Conservation (phyloP, 2,329 filamentous ascomycete genomes). For the Paecilomyces variotii region DNA sequence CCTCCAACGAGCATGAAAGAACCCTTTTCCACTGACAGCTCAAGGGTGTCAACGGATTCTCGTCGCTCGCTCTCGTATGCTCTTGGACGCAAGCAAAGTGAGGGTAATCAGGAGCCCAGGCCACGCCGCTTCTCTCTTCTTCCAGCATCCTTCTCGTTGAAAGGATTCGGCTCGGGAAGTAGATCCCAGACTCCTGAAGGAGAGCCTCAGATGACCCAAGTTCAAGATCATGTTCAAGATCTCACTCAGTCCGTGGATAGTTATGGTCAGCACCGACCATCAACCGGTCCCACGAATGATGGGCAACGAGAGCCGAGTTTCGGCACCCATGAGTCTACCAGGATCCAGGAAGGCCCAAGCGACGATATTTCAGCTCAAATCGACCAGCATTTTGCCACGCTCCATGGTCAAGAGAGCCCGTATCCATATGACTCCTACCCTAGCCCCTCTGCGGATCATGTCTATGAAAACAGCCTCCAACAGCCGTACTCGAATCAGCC, state of each 20-base stretch:
- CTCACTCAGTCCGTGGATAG: slow-evolving; percentile 14
- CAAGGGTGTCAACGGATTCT: slow-evolving; percentile 63
- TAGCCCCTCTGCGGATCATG: slow-evolving; percentile 21
- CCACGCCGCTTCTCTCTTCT: slow-evolving; percentile 64
- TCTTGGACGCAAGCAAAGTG: slow-evolving; percentile 62
- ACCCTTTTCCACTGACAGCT: slow-evolving; percentile 52
- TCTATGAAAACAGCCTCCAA: slow-evolving; percentile 23
- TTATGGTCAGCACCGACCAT: slow-evolving; percentile 23
- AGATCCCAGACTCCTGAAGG: slow-evolving; percentile 40
- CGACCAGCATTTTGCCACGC: slow-evolving; percentile 33
- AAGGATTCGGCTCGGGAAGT: slow-evolving; percentile 54
- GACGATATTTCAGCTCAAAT: slow-evolving; percentile 32
- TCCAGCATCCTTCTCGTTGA: slow-evolving; percentile 56
- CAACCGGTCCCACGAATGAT: slow-evolving; percentile 24
- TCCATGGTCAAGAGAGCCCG: slow-evolving; percentile 26
- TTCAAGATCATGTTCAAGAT: slow-evolving; percentile 14
- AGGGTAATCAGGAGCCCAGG: slow-evolving; percentile 54
- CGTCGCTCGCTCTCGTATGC: slow-evolving; percentile 64
- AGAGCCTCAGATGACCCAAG: slow-evolving; percentile 32
- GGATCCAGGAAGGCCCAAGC: slow-evolving; percentile 19
- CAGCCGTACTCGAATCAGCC: slow-evolving; percentile 22
- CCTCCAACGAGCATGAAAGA: slow-evolving; percentile 88
- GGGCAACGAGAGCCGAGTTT: slow-evolving; percentile 25
- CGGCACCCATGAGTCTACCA: slow-evolving; percentile 23
- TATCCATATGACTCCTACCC: slow-evolving; percentile 20